A percentile compares a stretch with the other conserved stretches of the same genome.
phyloP scores from a whole-genome alignment of 495 filamentous ascomycete species.

The Hypoxylon subgilvum region DNA sequence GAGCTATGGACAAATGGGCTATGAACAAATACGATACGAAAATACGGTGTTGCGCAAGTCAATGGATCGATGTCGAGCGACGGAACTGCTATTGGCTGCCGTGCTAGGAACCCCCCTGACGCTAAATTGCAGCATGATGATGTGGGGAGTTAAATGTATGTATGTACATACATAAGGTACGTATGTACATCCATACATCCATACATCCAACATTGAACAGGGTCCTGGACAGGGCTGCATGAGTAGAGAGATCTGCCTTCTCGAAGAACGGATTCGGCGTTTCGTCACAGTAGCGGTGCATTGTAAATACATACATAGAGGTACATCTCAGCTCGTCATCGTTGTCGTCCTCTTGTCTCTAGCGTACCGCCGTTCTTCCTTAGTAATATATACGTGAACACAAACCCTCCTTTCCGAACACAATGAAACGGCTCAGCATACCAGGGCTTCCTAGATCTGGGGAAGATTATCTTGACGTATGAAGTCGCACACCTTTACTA shows the following conservation, averaged over 20 bases:
- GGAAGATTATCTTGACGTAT: constrained; percentile 40
- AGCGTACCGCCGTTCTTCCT: too few relatives aligned
- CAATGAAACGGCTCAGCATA: constrained; percentile 29
- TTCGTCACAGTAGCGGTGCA: constrained; percentile 22
- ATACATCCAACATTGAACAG: constrained; percentile 34
- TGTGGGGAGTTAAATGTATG: constrained; percentile 37
- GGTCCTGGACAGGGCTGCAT: constrained; percentile 39
- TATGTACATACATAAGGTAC: too few relatives aligned
- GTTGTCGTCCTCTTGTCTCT: background rate
- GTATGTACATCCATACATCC: too few relatives aligned
- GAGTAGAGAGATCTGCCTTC: constrained; percentile 38
- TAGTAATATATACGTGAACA: too few relatives aligned
- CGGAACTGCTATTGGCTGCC: constrained; percentile 34
- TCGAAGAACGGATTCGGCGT: constrained; percentile 37
- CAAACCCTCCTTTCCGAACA: too few relatives aligned
- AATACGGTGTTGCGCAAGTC: constrained; percentile 41
- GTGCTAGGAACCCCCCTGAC: constrained; percentile 31
- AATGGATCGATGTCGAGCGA: constrained; percentile 39
- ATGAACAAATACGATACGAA: constrained; percentile 38
- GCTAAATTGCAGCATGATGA: constrained; percentile 38
- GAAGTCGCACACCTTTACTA: constrained; percentile 32
- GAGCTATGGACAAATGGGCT: constrained; percentile 31
- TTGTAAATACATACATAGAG: constrained; percentile 2
- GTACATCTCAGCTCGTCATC: constrained; percentile 1
- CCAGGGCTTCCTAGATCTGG: constrained; percentile 32